Conservation (phyloP, 495 filamentous ascomycete genomes). For the Tetracladium setigerum region DNA sequence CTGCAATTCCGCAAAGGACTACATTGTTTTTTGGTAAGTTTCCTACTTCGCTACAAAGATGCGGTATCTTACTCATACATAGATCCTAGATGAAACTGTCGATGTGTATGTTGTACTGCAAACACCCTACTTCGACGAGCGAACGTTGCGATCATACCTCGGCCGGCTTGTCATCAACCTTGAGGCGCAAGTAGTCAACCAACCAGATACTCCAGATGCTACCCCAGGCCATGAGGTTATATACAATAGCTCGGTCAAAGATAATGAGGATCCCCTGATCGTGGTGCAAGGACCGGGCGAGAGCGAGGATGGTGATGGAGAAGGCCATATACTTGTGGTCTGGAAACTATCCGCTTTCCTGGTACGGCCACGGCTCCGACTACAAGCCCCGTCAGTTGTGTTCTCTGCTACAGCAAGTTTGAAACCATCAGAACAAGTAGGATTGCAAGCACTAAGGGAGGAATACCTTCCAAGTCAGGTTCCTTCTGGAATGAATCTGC, state of each 20-base stretch:
- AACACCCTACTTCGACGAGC: slow-evolving; percentile 54
- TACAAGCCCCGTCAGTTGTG: slow-evolving; percentile 69
- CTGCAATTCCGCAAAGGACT: slow-evolving; percentile 40
- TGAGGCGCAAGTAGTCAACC: slow-evolving; percentile 64
- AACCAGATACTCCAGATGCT: slow-evolving; percentile 32
- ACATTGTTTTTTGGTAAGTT: slow-evolving; percentile 42
- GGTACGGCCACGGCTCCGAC: slow-evolving; percentile 66
- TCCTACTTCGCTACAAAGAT: slow-evolving; percentile 16
- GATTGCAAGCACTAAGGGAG: slow-evolving; percentile 42
- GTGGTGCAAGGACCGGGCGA: slow-evolving; percentile 47
- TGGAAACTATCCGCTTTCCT: slow-evolving; percentile 78
- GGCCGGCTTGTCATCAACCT: slow-evolving; percentile 57
- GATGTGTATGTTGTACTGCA: slow-evolving; percentile 64
- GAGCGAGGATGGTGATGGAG: slow-evolving; percentile 17
- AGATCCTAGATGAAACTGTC: slow-evolving; percentile 69
- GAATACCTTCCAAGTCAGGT: slow-evolving; percentile 72
- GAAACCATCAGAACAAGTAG: slow-evolving; percentile 46
- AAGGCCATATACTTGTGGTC: slow-evolving; percentile 55
- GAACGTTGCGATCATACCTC: slow-evolving; percentile 50
- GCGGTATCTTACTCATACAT: slow-evolving; percentile 53
- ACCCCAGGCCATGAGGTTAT: slow-evolving; percentile 56
- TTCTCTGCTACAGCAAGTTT: slow-evolving; percentile 69
- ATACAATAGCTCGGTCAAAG: slow-evolving; percentile 52
- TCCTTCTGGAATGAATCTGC: slow-evolving; percentile 70
- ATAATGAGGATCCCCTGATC: slow-evolving; percentile 53